Conservation (phyloP, 2,329 filamentous ascomycete genomes). For the Colletotrichum tropicale region DNA sequence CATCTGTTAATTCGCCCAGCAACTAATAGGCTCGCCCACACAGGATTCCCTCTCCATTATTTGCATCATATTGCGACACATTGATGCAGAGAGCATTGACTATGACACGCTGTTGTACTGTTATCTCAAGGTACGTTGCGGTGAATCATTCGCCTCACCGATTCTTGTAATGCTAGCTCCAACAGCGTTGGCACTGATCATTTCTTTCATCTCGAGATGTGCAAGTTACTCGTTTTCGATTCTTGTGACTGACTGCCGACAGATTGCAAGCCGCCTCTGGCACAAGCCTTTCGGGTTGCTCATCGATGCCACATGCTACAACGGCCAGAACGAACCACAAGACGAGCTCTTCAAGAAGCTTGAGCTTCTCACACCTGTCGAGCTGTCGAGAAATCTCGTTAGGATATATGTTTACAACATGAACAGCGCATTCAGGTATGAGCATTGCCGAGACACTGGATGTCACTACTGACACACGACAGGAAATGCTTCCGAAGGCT, state of each 20-base stretch:
- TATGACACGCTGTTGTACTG: slow-evolving; percentile 70
- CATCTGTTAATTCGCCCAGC: background rate
- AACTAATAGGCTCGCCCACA: background rate
- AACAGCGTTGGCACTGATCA: background rate
- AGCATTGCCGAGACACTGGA: background rate
- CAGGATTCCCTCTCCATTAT: slow-evolving; percentile 72
- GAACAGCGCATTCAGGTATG: slow-evolving; percentile 70
- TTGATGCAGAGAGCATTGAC: slow-evolving; percentile 69
- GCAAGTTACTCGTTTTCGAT: background rate
- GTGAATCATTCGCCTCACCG: background rate
- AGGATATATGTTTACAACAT: slow-evolving; percentile 75
- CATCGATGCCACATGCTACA: slow-evolving; percentile 74
- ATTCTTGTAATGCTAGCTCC: background rate
- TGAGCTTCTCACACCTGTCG: slow-evolving; percentile 65
- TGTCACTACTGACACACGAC: background rate
- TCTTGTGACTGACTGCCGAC: background rate
- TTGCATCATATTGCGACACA: slow-evolving; percentile 71
- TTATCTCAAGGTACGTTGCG: slow-evolving; percentile 62
- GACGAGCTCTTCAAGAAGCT: slow-evolving; percentile 70
- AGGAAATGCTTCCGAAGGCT: slow-evolving; percentile 70
- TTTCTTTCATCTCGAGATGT: background rate
- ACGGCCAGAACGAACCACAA: slow-evolving; percentile 68
- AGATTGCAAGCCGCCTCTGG: slow-evolving; percentile 74
- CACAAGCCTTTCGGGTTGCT: slow-evolving; percentile 71
- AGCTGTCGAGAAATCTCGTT: slow-evolving; percentile 62